These are phyloP conservation scores for Paraphysoderma sedebokerense DNA, from an alignment of 371 early-diverging fungal species.

Conservation along the genomic window DNA sequence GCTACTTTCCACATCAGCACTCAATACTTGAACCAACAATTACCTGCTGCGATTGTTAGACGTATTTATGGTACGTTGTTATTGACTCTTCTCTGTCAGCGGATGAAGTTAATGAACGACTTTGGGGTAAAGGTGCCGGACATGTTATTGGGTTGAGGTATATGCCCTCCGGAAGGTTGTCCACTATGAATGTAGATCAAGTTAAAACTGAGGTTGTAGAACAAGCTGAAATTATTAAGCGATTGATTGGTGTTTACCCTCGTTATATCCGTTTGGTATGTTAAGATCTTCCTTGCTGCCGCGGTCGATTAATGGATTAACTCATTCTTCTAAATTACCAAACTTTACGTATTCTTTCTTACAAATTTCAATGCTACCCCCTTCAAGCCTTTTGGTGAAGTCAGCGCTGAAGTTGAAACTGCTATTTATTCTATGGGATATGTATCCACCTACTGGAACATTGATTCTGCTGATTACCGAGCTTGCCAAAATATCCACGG, in stretches of 20 bases:
- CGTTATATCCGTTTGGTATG: background rate
- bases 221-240: background rate
- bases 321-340: background rate
- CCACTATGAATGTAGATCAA: background rate
- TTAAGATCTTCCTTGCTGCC: background rate
- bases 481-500: slow-evolving; percentile 3
- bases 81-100: background rate
- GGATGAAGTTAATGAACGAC: background rate
- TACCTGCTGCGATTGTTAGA: background rate
- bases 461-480: slow-evolving; percentile 1
- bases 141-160: background rate
- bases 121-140: background rate
- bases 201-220: background rate
- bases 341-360: too few species aligned
- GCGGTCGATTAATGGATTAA: background rate
- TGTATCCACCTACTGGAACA: background rate
- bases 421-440: background rate
- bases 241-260: background rate
- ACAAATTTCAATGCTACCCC: too few species aligned
- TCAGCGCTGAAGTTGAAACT: background rate
- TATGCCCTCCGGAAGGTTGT: background rate
- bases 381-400: background rate
- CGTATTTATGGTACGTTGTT: background rate
- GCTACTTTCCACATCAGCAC: slow-evolving; percentile 16
- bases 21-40: slow-evolving; percentile 1